Percentiles rank a stretch among this genome's conserved stretches.
Conservation (phyloP, 176 grass and related monocot species). For the Carex kokanica region DNA sequence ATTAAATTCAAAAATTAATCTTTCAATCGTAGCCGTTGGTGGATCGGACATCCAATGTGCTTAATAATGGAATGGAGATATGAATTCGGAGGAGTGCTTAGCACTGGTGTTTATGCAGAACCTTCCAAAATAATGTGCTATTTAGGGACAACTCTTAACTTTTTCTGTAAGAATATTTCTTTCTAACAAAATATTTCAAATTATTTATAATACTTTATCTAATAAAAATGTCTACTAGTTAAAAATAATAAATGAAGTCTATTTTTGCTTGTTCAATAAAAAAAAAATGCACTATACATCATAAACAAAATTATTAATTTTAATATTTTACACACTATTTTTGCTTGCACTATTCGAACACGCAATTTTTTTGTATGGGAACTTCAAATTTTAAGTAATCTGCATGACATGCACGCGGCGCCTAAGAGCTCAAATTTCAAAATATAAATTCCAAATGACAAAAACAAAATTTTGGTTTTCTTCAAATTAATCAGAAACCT, state of each 20-base stretch:
- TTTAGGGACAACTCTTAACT: neutral
- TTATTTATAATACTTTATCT: neutral
- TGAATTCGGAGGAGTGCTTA: neutral
- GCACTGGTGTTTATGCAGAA: neutral
- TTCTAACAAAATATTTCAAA: neutral
- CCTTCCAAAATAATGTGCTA: neutral
- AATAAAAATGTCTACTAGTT: neutral
- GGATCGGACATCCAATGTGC: too few relatives aligned
- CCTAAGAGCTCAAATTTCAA: neutral
- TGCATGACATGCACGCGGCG: too few relatives aligned
- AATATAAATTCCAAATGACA: neutral
- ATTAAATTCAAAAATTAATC: too few relatives aligned
- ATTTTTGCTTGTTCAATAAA: neutral
- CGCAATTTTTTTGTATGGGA: neutral
- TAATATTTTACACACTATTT: neutral
- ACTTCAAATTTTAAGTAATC: neutral
- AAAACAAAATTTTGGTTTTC: neutral
- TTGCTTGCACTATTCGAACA: neutral
- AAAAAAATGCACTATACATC: neutral
- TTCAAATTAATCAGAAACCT: too few relatives aligned
- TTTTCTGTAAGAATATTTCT: neutral
- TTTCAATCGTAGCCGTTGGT: too few relatives aligned
- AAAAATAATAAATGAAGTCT: neutral
- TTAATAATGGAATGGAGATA: too few relatives aligned
- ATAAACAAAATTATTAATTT: too few relatives aligned